phyloP scores from a whole-genome alignment of 352 stramenopile species.

The Peronospora tabacina region DNA sequence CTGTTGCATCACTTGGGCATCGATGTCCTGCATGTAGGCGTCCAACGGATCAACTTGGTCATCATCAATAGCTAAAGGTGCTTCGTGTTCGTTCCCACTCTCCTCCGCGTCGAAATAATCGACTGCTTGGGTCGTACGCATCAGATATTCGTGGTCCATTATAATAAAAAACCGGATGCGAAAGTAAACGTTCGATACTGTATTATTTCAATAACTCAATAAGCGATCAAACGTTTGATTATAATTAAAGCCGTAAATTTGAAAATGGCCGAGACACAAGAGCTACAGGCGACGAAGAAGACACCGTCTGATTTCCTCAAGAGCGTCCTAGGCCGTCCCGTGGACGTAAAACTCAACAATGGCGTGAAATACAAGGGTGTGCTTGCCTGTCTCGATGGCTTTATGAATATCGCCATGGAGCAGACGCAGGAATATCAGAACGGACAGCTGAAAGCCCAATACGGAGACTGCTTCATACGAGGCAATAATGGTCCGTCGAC shows the following conservation, averaged over 20 bases:
- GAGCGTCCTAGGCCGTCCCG: slow-evolving; percentile 90
- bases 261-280: slow-evolving; percentile 30
- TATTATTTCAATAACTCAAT: neutral
- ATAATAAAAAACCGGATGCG: neutral
- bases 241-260: neutral
- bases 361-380: slow-evolving; percentile 98
- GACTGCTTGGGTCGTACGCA: slow-evolving; percentile 37
- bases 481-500: slow-evolving; percentile 94
- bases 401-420: slow-evolving; percentile 99
- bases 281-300: slow-evolving; percentile 53
- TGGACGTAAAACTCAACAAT: slow-evolving; percentile 98
- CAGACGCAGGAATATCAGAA: slow-evolving; percentile 99
- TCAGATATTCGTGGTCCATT: slow-evolving; percentile 52
- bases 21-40: slow-evolving; percentile 80
- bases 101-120: slow-evolving; percentile 72
- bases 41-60: slow-evolving; percentile 78
- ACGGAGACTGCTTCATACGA: slow-evolving; percentile 99
- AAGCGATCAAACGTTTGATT: slow-evolving; percentile 3
- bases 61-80: slow-evolving; percentile 6
- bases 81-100: slow-evolving; percentile 24
- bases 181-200: neutral
- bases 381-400: slow-evolving; percentile 98
- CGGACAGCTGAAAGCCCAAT: slow-evolving; percentile 98
- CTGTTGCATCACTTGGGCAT: slow-evolving; percentile 58
- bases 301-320: slow-evolving; percentile 90